Percentiles rank a stretch among this genome's conserved stretches.
Conservation (phyloP, 2,329 filamentous ascomycete species). For the Clarireedia hainanense region DNA sequence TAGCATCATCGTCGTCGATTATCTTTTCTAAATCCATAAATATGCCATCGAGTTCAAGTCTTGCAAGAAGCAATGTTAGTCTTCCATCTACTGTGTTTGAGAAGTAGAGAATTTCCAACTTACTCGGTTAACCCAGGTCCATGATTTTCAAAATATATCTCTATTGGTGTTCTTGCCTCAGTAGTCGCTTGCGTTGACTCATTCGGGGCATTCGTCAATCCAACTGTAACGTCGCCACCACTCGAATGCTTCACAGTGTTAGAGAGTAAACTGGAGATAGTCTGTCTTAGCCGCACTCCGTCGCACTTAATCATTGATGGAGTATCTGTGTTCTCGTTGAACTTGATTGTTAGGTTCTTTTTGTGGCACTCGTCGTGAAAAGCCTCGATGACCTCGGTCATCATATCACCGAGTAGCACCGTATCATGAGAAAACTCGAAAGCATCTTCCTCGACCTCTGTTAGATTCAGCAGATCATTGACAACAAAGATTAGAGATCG, state of each 20-base stretch:
- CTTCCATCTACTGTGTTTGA: not conserved
- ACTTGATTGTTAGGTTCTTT: slow-evolving; percentile 11
- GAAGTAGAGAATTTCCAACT: not conserved
- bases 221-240: slow-evolving; percentile 11
- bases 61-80: slow-evolving; percentile 18
- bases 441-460: slow-evolving; percentile 78
- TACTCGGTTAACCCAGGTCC: slow-evolving; percentile 17
- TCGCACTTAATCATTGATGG: slow-evolving; percentile 17
- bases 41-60: slow-evolving; percentile 44
- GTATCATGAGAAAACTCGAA: slow-evolving; percentile 71
- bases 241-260: slow-evolving; percentile 19
- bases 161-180: slow-evolving; percentile 13
- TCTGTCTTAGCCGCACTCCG: slow-evolving; percentile 15
- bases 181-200: slow-evolving; percentile 2
- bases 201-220: slow-evolving; percentile 7
- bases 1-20: slow-evolving; percentile 36
- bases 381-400: slow-evolving; percentile 67
- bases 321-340: slow-evolving; percentile 11
- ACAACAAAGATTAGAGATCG: slow-evolving; percentile 92
- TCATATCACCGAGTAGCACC: slow-evolving; percentile 63
- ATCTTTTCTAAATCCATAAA: slow-evolving; percentile 55
- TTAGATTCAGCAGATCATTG: slow-evolving; percentile 82
- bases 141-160: slow-evolving; percentile 17
- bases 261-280: slow-evolving; percentile 16
- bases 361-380: slow-evolving; percentile 64